Conservation (phyloP, 129 eudicot species). For the Solidago caesia region DNA sequence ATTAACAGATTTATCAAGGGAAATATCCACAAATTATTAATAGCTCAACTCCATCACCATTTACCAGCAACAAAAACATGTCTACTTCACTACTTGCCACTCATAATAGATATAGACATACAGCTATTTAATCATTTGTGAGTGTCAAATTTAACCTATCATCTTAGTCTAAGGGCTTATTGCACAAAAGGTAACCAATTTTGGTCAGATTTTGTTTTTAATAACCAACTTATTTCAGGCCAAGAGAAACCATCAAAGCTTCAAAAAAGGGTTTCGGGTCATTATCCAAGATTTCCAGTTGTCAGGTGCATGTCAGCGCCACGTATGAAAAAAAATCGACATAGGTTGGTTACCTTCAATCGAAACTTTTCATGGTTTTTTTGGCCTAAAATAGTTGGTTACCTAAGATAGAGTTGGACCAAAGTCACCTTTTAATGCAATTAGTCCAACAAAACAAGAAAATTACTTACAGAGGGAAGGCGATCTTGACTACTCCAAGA, state of each 20-base stretch:
- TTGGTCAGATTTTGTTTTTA: not conserved
- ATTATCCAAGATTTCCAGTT: not conserved
- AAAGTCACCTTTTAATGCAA: not conserved
- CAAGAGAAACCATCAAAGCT: not conserved
- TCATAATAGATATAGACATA: no score
- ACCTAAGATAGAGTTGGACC: not conserved
- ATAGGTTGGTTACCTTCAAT: no score
- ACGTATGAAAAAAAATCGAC: no score
- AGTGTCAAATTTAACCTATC: not conserved
- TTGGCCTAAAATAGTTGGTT: no score
- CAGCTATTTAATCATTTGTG: not conserved
- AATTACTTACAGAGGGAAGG: constrained; percentile 20
- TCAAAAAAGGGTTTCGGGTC: not conserved
- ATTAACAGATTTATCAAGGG: no score
- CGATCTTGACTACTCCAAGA: constrained; percentile 31
- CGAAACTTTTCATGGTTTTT: not conserved
- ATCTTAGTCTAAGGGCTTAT: not conserved
- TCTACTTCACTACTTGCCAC: no score
- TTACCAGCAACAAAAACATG: no score
- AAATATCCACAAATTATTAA: no score
- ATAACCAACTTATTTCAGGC: not conserved
- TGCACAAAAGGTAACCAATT: not conserved
- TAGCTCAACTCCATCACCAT: no score
- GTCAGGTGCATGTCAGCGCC: not conserved
- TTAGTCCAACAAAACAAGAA: not conserved